Conservation (phyloP, 805 yeast genomes). For the Spathaspora sp. region DNA sequence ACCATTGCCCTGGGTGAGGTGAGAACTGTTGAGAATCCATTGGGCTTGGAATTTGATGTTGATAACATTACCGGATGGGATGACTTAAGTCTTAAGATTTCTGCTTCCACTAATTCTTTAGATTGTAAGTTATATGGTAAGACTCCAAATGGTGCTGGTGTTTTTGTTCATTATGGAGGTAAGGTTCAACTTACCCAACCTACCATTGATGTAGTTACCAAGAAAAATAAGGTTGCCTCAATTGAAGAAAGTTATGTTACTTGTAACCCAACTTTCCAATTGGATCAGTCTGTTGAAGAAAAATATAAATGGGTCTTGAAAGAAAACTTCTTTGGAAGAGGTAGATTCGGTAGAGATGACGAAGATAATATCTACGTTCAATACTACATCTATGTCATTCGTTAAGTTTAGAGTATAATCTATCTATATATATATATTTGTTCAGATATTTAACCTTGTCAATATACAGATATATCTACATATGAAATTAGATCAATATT, state of each 20-base stretch:
- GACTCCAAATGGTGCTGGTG: conserved; percentile 40
- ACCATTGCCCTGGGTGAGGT: conserved; percentile 24
- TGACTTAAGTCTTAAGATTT: conserved; percentile 37
- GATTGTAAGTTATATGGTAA: conserved; percentile 50
- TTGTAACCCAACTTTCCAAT: conserved; percentile 41
- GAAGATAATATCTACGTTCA: conserved; percentile 49
- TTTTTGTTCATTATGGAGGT: conserved; percentile 47
- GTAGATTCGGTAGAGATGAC: conserved; percentile 51
- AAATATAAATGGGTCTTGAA: conserved; percentile 49
- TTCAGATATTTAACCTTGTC: background rate
- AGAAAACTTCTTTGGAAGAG: conserved; percentile 53
- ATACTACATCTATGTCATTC: conserved; percentile 43
- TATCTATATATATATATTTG: background rate
- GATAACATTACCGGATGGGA: conserved; percentile 41
- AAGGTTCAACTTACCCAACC: conserved; percentile 37
- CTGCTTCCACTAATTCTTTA: conserved; percentile 25
- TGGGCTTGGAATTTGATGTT: conserved; percentile 29
- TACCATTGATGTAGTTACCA: conserved; percentile 31
- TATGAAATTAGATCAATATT: background rate
- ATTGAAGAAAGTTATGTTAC: conserved; percentile 49
- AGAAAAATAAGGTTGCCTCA: conserved; percentile 24
- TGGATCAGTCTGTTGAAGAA: conserved; percentile 40
- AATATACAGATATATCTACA: too few relatives aligned
- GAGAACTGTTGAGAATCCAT: conserved; percentile 25
- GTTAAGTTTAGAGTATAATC: conserved; percentile 8